Evolutionary conservation across 2,329 filamentous ascomycete genomes (phyloP).

Genomic region (Venturia nashicola): DNA sequence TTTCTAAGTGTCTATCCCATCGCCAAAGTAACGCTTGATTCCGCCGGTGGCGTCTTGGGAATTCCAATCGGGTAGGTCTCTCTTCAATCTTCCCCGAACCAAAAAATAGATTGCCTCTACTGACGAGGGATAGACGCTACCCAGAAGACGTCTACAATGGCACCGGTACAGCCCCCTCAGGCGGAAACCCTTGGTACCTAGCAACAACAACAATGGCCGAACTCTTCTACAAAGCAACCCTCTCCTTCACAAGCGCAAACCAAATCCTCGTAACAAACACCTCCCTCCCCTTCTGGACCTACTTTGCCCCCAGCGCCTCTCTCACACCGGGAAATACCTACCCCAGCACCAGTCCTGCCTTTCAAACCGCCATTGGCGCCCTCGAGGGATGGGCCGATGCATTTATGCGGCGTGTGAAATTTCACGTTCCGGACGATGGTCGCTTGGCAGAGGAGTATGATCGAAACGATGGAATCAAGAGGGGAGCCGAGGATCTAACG

Average conservation of each 20-base stretch:
- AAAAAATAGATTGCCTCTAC: neutral
- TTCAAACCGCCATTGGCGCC: slow-evolving; percentile 14
- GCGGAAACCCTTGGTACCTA: slow-evolving; percentile 24
- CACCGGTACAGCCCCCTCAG: slow-evolving; percentile 16
- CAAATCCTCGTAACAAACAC: slow-evolving; percentile 17
- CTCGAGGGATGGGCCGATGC: slow-evolving; percentile 23
- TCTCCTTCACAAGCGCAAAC: slow-evolving; percentile 14
- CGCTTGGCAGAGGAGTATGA: slow-evolving; percentile 21
- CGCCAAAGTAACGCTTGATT: slow-evolving; percentile 16
- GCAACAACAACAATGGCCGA: slow-evolving; percentile 21
- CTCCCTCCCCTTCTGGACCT: slow-evolving; percentile 21
- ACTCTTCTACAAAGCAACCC: slow-evolving; percentile 17
- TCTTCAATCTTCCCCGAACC: neutral
- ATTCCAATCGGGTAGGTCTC: slow-evolving; percentile 19
- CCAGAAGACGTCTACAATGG: slow-evolving; percentile 25
- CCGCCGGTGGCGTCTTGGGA: slow-evolving; percentile 16
- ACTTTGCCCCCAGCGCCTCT: slow-evolving; percentile 18
- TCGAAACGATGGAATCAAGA: slow-evolving; percentile 16
- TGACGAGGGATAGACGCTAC: slow-evolving; percentile 16
- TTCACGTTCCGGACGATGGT: slow-evolving; percentile 18
- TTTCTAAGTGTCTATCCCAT: slow-evolving; percentile 19
- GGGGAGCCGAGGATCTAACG: slow-evolving; percentile 20
- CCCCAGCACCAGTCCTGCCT: slow-evolving; percentile 14
- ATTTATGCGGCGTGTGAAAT: slow-evolving; percentile 21
- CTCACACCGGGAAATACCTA: slow-evolving; percentile 15